Evolutionary conservation across 2,329 filamentous ascomycete genomes (phyloP).

Genomic region (Alternaria alternata): DNA sequence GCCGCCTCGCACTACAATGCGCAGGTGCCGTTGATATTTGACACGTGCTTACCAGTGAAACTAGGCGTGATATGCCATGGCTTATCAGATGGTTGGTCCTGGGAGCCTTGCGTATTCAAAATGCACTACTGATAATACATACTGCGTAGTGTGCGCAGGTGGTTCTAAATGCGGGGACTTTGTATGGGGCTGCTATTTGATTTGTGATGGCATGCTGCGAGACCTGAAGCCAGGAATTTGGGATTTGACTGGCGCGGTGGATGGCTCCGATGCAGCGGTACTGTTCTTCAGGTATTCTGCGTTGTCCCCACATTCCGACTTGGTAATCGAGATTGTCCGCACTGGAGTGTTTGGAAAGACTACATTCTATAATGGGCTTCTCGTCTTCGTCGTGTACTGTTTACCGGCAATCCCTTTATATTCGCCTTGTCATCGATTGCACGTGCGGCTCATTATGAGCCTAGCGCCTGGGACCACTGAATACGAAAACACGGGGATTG

Average conservation of each 20-base stretch:
- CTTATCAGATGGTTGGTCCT: neutral
- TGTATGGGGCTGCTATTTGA: neutral
- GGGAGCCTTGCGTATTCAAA: neutral
- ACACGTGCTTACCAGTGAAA: neutral
- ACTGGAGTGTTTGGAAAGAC: neutral
- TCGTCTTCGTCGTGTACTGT: neutral
- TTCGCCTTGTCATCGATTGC: neutral
- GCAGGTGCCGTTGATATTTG: neutral
- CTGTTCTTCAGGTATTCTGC: neutral
- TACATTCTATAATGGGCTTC: neutral
- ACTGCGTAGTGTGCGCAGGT: neutral
- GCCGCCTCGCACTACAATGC: neutral
- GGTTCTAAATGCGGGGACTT: neutral
- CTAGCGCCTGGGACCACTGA: neutral
- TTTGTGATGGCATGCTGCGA: neutral
- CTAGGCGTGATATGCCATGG: neutral
- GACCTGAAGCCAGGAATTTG: conserved; percentile 1
- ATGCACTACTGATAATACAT: neutral
- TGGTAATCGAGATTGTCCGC: neutral
- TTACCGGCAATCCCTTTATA: neutral
- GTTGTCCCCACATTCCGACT: neutral
- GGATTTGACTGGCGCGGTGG: neutral
- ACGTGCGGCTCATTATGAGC: neutral
- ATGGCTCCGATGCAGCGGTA: neutral
- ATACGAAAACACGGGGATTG: neutral